These are phyloP conservation scores for Haplosporangium sp. DNA, from an alignment of 371 early-diverging fungal species.

Conservation along the genomic window DNA sequence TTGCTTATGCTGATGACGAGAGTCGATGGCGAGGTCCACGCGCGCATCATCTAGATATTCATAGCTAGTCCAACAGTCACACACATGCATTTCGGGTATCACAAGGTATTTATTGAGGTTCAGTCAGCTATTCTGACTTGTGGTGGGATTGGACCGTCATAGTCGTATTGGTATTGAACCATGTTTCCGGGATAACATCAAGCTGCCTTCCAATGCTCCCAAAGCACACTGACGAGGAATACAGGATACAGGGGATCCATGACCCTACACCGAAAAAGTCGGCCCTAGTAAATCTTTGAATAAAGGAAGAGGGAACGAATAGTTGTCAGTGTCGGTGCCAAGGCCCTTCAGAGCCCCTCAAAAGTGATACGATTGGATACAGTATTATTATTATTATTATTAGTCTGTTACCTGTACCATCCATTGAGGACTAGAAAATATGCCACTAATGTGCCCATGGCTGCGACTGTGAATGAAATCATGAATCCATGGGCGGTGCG, in stretches of 20 bases:
- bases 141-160: conserved; percentile 4
- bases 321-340: too few species aligned
- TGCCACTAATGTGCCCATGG: conserved; percentile 64
- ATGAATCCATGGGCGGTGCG: conserved; percentile 68
- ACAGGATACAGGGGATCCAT: conserved; percentile 71
- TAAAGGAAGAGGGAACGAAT: background rate
- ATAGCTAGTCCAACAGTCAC: background rate
- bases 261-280: conserved; percentile 68
- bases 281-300: conserved; percentile 59
- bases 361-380: background rate
- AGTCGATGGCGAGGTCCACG: background rate
- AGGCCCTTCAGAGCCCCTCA: background rate
- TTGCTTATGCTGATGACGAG: background rate
- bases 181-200: conserved; percentile 47
- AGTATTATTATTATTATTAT: background rate
- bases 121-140: conserved; percentile 19
- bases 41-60: background rate
- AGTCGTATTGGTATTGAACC: conserved; percentile 19
- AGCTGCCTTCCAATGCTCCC: conserved; percentile 67
- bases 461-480: conserved; percentile 59
- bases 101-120: background rate
- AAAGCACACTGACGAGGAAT: conserved; percentile 66
- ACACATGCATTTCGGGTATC: background rate
- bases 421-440: conserved; percentile 62
- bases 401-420: conserved; percentile 59